Conservation (phyloP, 139 green algal genomes). For the Raphidocelis subcapitata region DNA sequence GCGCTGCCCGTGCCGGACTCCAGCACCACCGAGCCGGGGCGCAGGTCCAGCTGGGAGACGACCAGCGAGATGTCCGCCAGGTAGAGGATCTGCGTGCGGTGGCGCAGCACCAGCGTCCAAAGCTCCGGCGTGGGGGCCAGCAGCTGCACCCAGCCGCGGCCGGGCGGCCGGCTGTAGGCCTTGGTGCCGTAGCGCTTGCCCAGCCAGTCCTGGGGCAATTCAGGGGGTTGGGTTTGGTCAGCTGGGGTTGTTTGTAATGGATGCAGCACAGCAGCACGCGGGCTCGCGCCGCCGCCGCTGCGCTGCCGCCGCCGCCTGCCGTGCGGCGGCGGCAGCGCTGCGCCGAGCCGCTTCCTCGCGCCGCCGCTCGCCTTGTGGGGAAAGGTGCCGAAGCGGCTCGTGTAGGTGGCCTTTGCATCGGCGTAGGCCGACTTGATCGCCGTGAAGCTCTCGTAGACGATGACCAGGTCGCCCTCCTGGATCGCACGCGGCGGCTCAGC, state of each 20-base stretch:
- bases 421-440: constrained; percentile 70
- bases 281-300: constrained; percentile 1
- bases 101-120: constrained; percentile 72
- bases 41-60: constrained; percentile 76
- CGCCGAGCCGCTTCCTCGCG: neutral
- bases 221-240: neutral
- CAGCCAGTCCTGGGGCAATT: constrained; percentile 75
- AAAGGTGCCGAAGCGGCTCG: constrained; percentile 68
- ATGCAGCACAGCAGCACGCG: constrained; percentile 4
- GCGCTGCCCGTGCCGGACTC: constrained; percentile 94
- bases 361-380: constrained; percentile 41
- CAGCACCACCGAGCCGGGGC: constrained; percentile 74
- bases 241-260: too few species aligned
- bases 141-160: constrained; percentile 71
- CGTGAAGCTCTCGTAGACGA: constrained; percentile 80
- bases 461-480: constrained; percentile 71
- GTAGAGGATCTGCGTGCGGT: constrained; percentile 86
- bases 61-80: constrained; percentile 84
- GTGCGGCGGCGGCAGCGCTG: constrained; percentile 5
- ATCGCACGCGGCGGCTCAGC: constrained; percentile 40
- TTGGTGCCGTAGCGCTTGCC: constrained; percentile 74
- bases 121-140: constrained; percentile 87
- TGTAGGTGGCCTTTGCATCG: constrained; percentile 26
- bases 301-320: neutral
- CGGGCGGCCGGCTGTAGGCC: constrained; percentile 37